A percentile compares a stretch with the other conserved stretches of the same genome.
Evolutionary conservation across 371 early-diverging fungal genomes (phyloP).

Genomic region (Mucor ambiguus): DNA sequence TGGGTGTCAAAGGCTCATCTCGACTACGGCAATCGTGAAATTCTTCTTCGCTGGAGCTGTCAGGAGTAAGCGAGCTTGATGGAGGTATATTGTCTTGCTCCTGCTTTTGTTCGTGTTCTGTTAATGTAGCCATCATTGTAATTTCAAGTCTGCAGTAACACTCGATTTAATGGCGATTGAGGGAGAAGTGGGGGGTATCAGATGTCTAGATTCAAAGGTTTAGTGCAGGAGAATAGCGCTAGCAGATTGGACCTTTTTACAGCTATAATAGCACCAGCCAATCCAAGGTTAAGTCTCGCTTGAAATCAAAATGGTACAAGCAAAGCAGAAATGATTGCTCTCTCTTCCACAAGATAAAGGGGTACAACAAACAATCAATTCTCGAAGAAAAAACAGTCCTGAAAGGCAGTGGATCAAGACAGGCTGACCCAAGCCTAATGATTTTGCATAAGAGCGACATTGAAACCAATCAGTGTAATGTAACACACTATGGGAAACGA

Average conservation of each 20-base stretch:
- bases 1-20: constrained; percentile 5
- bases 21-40: constrained; percentile 5
- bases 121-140: background rate
- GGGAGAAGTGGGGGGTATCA: background rate
- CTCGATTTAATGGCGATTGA: background rate
- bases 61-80: background rate
- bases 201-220: background rate
- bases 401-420: background rate
- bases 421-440: background rate
- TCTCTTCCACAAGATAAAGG: background rate
- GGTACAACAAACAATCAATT: constrained; percentile 3
- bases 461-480: constrained; percentile 2
- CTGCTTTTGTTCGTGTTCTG: background rate
- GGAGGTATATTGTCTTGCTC: constrained; percentile 14
- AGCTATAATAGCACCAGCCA: background rate
- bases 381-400: constrained; percentile 1
- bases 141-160: background rate
- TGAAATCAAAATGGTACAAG: background rate
- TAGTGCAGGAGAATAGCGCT: background rate
- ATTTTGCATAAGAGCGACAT: background rate
- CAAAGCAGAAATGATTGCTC: background rate
- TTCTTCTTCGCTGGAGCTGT: background rate
- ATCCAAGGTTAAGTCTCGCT: background rate
- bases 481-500: constrained; percentile 5
- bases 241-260: background rate